These are phyloP conservation scores for Sugiyamaella marilandica DNA, from an alignment of 805 yeast species.

Conservation along the genomic window DNA sequence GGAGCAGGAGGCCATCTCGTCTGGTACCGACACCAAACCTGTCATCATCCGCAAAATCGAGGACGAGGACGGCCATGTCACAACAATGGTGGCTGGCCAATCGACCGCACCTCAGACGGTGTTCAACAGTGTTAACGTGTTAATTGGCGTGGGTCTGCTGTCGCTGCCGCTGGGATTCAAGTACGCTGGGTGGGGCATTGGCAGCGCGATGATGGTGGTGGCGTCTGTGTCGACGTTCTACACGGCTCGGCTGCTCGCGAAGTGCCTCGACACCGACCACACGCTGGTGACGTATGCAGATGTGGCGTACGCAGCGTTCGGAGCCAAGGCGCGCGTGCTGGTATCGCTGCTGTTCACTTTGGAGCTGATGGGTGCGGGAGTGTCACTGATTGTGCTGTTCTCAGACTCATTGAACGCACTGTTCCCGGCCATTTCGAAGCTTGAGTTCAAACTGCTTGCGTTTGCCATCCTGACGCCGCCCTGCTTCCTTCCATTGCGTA, in stretches of 20 bases:
- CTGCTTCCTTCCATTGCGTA: slow-evolving; percentile 69
- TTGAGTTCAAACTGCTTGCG: slow-evolving; percentile 54
- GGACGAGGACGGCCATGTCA: slow-evolving; percentile 61
- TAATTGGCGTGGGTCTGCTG: slow-evolving; percentile 64
- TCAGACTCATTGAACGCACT: slow-evolving; percentile 79
- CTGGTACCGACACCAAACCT: slow-evolving; percentile 44
- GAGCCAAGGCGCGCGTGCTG: slow-evolving; percentile 64
- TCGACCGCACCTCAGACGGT: slow-evolving; percentile 71
- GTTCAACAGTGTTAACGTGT: slow-evolving; percentile 60
- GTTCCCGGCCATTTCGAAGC: slow-evolving; percentile 48
- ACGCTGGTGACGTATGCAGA: slow-evolving; percentile 85
- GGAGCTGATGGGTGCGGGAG: slow-evolving; percentile 78
- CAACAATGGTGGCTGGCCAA: slow-evolving; percentile 73
- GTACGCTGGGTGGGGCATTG: slow-evolving; percentile 59
- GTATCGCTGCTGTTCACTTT: slow-evolving; percentile 71
- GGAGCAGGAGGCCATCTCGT: slow-evolving; percentile 21
- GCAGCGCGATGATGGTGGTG: slow-evolving; percentile 50
- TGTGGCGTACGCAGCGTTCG: slow-evolving; percentile 80
- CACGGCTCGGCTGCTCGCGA: slow-evolving; percentile 69
- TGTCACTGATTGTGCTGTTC: slow-evolving; percentile 72
- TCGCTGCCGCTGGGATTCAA: slow-evolving; percentile 63
- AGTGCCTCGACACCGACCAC: slow-evolving; percentile 73
- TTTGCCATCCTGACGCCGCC: slow-evolving; percentile 69
- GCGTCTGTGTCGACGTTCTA: slow-evolving; percentile 69
- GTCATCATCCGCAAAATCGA: slow-evolving; percentile 59